Base-by-base conservation (phyloP, 108 stramenopile species). In the Skeletonema tropicum region DNA sequence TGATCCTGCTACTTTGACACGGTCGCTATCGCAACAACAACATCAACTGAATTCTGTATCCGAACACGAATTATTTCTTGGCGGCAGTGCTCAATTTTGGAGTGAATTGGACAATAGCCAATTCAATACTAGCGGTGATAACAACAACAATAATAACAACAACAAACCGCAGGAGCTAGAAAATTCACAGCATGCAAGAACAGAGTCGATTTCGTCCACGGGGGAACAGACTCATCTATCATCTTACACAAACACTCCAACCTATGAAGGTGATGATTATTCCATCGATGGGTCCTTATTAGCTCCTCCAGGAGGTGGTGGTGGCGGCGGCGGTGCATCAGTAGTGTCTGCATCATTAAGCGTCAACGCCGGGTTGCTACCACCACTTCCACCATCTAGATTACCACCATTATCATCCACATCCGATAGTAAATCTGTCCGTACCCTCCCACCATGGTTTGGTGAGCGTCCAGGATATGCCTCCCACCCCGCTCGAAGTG, bases 371-470 rank as follows among this genome's bases (percentile, higher is more conserved):
- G 60, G 41, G 9, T 35, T 29, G 60, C 45, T 57, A 71, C 58
- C 29, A 38, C 62, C 26, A 71, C 61, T 71, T 23, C 57, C 64
- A 15, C 74, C 70, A 29, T 39, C 70, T n/a, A 58, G 39, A 32
- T 66, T 36, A 46, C 70, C 74, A 33, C 58, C 42, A 19, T 19
- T 57, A 29, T 55, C 52, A 31, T 61, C 60, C 3, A 38, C 78
- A 41, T 68, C 78, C 17, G 69, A 68, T 41, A 70, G 69, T 57
- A 36, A 45, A 55, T 82, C 81, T 14, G 66, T 60, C 23, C 70
- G 60, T 52, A 71, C 81, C 4, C 66, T 80, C 33, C 79, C 79
- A 21, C 63, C 79, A 8, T 38, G 67, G 68, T 69, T 80, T 62
- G 69, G 68, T 32, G 67, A 70, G 14, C 81, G 68, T 63, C 59